These are phyloP conservation scores for Peniophora sp. DNA, from an alignment of 1,284 basidiomycete genomes.

Conservation along the genomic window DNA sequence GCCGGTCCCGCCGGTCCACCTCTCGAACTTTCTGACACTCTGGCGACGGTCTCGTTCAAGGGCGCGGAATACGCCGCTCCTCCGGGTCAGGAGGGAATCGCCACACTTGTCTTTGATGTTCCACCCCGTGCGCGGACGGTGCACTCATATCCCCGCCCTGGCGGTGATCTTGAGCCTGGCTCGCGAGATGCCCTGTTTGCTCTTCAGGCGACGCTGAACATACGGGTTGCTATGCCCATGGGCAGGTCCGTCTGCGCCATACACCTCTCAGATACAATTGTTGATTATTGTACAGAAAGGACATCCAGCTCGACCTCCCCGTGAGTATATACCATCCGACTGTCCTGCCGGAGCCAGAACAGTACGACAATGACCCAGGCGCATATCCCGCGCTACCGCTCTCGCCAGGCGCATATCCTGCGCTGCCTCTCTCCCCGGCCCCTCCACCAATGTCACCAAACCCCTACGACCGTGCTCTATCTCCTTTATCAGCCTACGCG, in stretches of 20 bases:
- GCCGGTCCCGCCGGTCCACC: conserved; percentile 31
- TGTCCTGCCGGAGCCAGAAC: conserved; percentile 35
- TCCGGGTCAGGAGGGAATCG: conserved; percentile 67
- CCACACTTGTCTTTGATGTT: conserved; percentile 67
- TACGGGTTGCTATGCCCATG: conserved; percentile 55
- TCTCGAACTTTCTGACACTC: conserved; percentile 55
- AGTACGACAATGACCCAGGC: conserved; percentile 13
- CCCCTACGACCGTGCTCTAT: conserved; percentile 26
- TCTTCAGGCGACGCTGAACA: conserved; percentile 44
- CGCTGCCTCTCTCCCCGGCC: too few species aligned
- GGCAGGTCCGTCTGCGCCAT: conserved; percentile 38
- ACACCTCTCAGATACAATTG: not conserved
- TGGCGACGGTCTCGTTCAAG: conserved; percentile 60
- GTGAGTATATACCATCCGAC: conserved; percentile 56
- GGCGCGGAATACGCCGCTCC: conserved; percentile 65
- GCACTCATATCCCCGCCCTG: conserved; percentile 39
- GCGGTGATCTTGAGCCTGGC: conserved; percentile 22
- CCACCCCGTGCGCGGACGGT: conserved; percentile 55
- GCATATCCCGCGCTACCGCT: conserved; percentile 9
- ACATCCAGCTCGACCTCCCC: conserved; percentile 55
- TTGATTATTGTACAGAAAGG: conserved; percentile 40
- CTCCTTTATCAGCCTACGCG: conserved; percentile 24
- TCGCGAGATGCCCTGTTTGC: conserved; percentile 53
- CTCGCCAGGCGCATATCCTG: conserved; percentile 17
- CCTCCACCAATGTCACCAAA: too few species aligned